Evolutionary conservation across 2,329 filamentous ascomycete species (phyloP), one percentile per base, ranked within the genome.

Genomic region (Anisogramma anomala): DNA sequence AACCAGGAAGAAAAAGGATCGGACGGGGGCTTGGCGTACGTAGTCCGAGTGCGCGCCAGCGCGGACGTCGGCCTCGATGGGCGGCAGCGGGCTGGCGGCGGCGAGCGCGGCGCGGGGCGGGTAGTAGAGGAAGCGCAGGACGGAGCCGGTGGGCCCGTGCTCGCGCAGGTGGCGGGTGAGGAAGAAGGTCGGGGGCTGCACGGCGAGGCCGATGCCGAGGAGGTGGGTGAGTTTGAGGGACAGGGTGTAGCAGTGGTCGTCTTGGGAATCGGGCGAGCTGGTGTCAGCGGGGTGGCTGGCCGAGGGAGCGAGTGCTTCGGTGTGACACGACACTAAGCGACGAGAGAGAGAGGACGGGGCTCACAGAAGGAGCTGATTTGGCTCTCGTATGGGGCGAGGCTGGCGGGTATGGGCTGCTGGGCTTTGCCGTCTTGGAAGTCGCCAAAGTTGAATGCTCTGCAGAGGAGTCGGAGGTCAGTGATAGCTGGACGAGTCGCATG

Each of bases 21-120:
- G n/a, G n/a, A n/a, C n/a, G n/a, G n/a, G n/a, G n/a, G n/a, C n/a
- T n/a, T n/a, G n/a, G n/a, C n/a, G n/a, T n/a, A n/a, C n/a, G 62
- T 94, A 94, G 64, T 95, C 88, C 4, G 83, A 89, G 60, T 96
- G 89, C 0, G 89, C 87, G 43, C 89, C 91, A 6, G 89, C 89
- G 20, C 89, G 80, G 46, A 95, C 75, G 54, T 89, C 84, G 6
- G 66, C 67, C 40, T 64, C 22, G 38, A 15, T 36, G 13, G 31
- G 19, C 8, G 15, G n/a, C 15, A 31, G 15, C 3, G 36, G 3
- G 13, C 18, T 23, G 37, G 60, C 53, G 33, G 60, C 53, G 34
- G 59, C 53, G 28, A 55, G 56, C 5, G 58, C 39, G 44, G 51
- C 51, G 6, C 68, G 64, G 1, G 76, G 70, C 1, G 82, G 83